Evolutionary conservation across 306 rosid species (phyloP).

Genomic region (Sicyos edulis): DNA sequence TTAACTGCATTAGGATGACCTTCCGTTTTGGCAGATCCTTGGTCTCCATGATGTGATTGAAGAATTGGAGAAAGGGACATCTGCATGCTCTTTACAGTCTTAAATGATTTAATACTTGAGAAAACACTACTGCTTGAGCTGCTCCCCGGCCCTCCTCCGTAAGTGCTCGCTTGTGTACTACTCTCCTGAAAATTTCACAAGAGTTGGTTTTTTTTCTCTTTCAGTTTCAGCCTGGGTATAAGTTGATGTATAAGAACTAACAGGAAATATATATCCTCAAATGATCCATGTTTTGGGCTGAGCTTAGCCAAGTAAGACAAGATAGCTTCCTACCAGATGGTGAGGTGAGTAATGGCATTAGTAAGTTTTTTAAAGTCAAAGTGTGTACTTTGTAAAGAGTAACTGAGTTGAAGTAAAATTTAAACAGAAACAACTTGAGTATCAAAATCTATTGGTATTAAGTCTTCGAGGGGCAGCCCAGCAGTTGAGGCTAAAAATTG

Average conservation of each 20-base stretch:
- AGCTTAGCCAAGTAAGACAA: neutral
- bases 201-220: neutral
- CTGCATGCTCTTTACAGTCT: constrained; percentile 23
- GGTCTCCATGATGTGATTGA: constrained; percentile 27
- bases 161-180: constrained; percentile 22
- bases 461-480: too few species aligned
- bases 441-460: too few species aligned
- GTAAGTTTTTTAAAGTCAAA: neutral
- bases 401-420: neutral
- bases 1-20: constrained; percentile 68
- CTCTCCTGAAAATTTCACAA: constrained; percentile 32
- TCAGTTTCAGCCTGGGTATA: neutral
- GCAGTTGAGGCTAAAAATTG: too few species aligned
- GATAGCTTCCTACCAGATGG: neutral
- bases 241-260: neutral
- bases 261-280: neutral
- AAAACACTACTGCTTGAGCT: constrained; percentile 37
- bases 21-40: constrained; percentile 43
- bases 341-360: neutral
- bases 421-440: too few species aligned
- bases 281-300: neutral
- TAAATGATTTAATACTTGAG: constrained; percentile 32
- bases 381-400: neutral
- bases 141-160: constrained; percentile 29
- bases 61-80: constrained; percentile 51